These are phyloP conservation scores for Podila minutissima DNA, from an alignment of 192 early-diverging fungal species.

Conservation along the genomic window DNA sequence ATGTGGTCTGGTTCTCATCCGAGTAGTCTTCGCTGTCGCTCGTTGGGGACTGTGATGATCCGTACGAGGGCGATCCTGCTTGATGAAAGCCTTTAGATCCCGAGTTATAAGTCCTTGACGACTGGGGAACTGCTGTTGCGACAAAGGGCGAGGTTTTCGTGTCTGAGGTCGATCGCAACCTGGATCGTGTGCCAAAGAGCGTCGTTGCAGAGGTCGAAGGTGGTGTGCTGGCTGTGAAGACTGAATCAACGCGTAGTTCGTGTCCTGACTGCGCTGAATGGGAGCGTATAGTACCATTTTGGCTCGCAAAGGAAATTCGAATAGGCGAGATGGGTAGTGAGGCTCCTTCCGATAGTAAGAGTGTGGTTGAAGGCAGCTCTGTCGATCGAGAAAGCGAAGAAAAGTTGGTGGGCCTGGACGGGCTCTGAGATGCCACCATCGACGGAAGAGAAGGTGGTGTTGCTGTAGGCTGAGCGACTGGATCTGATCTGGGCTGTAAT, in stretches of 20 bases:
- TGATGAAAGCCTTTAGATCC: not conserved
- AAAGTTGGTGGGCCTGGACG: not conserved
- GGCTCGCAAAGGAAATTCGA: not conserved
- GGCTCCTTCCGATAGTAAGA: not conserved
- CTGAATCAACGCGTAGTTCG: not conserved
- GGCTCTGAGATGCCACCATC: not conserved
- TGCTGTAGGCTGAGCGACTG: not conserved
- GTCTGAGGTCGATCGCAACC: slow-evolving; percentile 39
- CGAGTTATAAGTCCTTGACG: not conserved
- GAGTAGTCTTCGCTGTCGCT: slow-evolving; percentile 6
- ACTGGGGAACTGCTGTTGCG: slow-evolving; percentile 16
- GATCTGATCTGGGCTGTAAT: slow-evolving; percentile 18
- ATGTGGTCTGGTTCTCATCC: not conserved
- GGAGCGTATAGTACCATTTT: not conserved
- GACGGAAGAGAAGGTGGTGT: slow-evolving; percentile 1
- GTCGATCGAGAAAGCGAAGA: not conserved
- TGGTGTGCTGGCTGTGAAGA: not conserved
- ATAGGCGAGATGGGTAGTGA: slow-evolving; percentile 13
- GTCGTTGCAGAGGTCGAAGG: slow-evolving; percentile 7
- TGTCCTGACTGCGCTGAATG: not conserved
- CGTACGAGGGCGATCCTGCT: not conserved
- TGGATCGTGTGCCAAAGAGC: slow-evolving; percentile 30
- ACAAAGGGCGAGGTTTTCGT: slow-evolving; percentile 30
- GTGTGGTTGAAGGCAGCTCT: not conserved
- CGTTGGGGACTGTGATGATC: not conserved